A percentile compares a stretch with the other conserved stretches of the same genome.
These are phyloP conservation scores for Entomortierella lignicola DNA, from an alignment of 192 early-diverging fungal species.

Conservation along the genomic window DNA sequence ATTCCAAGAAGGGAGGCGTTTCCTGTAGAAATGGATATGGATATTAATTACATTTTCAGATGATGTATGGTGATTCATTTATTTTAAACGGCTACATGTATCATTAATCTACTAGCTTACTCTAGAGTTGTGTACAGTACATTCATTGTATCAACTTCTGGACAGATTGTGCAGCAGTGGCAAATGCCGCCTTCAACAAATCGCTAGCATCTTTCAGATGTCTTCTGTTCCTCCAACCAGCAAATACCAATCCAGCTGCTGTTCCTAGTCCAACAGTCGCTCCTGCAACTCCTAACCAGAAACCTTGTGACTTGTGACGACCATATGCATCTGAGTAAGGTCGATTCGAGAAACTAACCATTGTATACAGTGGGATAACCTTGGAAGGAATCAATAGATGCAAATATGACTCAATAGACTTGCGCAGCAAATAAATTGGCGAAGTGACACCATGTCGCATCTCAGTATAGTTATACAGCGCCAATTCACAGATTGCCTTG, in stretches of 20 bases:
- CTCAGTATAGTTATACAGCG: conserved; percentile 94
- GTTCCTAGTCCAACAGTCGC: conserved; percentile 30
- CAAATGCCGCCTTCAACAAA: conserved; percentile 34
- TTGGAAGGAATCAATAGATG: conserved; percentile 76
- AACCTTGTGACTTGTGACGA: conserved; percentile 62
- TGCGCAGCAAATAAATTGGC: conserved; percentile 79
- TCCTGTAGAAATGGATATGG: too few species aligned
- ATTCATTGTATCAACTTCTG: conserved; percentile 41
- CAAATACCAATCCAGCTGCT: conserved; percentile 25
- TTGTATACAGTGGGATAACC: conserved; percentile 93
- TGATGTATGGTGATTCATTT: too few species aligned
- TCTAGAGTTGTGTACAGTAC: too few species aligned
- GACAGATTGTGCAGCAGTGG: conserved; percentile 18
- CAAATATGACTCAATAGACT: conserved; percentile 80
- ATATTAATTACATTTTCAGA: too few species aligned
- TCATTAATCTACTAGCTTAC: neutral
- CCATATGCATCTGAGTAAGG: conserved; percentile 81
- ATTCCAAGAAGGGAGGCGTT: too few species aligned
- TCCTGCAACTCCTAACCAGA: conserved; percentile 58
- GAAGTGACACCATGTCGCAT: conserved; percentile 90
- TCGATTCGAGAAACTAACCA: conserved; percentile 93
- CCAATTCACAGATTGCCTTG: conserved; percentile 91
- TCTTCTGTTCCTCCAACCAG: conserved; percentile 36
- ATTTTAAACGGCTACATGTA: too few species aligned
- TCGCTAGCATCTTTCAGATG: conserved; percentile 21